Evolutionary conservation across 116 monocot species (phyloP).

Genomic region (Cymodocea nodosa): DNA sequence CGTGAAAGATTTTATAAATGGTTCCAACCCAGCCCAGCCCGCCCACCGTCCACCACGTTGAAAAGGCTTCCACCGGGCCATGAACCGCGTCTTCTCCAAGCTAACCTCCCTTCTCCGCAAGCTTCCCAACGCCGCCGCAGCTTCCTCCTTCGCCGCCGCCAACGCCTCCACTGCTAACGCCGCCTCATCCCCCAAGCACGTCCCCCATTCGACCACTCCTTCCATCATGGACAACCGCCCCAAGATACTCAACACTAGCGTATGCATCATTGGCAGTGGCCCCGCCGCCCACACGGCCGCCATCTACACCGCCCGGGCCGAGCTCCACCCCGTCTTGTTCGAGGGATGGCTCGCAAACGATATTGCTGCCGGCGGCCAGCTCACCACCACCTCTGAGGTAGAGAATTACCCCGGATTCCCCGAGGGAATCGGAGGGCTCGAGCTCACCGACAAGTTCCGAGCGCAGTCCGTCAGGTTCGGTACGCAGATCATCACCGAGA

Average conservation of each 20-base stretch:
- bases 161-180: background rate
- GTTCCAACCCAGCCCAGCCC: too few species aligned
- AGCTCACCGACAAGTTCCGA: slow-evolving; percentile 74
- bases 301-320: slow-evolving; percentile 83
- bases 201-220: background rate
- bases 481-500: slow-evolving; percentile 57
- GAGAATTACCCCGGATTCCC: slow-evolving; percentile 95
- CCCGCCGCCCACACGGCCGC: slow-evolving; percentile 87
- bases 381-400: slow-evolving; percentile 91
- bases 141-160: slow-evolving; percentile 3
- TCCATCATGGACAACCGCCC: background rate
- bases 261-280: slow-evolving; percentile 95
- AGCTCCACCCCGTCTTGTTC: slow-evolving; percentile 73
- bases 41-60: too few species aligned
- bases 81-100: background rate
- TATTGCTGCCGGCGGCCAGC: slow-evolving; percentile 90
- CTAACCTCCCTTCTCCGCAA: slow-evolving; percentile 1
- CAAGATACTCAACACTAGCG: slow-evolving; percentile 24
- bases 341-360: slow-evolving; percentile 84
- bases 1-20: too few species aligned
- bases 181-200: slow-evolving; percentile 16
- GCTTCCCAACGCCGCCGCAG: background rate
- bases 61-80: background rate
- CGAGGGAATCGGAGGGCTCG: slow-evolving; percentile 61
- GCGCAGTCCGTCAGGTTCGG: slow-evolving; percentile 60